Conservation (phyloP, 768 basidiomycete genomes). For the Agaricus sinodeliciosus region DNA sequence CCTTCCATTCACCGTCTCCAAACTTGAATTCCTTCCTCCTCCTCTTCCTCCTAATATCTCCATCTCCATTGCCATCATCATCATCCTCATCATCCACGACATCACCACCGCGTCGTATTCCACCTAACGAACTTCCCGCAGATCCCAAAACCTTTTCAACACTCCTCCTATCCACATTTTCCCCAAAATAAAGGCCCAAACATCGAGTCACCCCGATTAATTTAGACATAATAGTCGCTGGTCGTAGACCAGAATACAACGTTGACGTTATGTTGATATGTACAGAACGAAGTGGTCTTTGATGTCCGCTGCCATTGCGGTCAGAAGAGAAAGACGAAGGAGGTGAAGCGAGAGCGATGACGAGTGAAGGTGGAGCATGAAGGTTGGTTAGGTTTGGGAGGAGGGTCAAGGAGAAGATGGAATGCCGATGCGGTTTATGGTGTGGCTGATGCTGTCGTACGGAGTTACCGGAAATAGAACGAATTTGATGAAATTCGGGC, state of each 20-base stretch:
- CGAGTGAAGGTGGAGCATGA: conserved; percentile 29
- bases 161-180: conserved; percentile 35
- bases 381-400: conserved; percentile 34
- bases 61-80: neutral
- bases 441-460: conserved; percentile 3
- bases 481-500: neutral
- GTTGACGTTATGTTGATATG: conserved; percentile 36
- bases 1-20: conserved; percentile 15
- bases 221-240: conserved; percentile 30
- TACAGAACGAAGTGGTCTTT: conserved; percentile 26
- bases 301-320: conserved; percentile 9
- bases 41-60: conserved; percentile 7
- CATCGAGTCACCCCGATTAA: conserved; percentile 24
- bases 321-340: conserved; percentile 3
- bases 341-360: conserved; percentile 20
- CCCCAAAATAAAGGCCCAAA: conserved; percentile 30
- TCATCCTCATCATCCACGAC: neutral
- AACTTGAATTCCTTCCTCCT: conserved; percentile 10
- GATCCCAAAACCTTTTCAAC: conserved; percentile 41
- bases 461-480: too few species aligned
- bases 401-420: conserved; percentile 14
- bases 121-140: conserved; percentile 28
- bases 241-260: conserved; percentile 39
- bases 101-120: neutral
- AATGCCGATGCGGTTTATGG: neutral